phyloP scores from a whole-genome alignment of 2,329 filamentous ascomycete genomes.

The Ceratocystis ficicola region DNA sequence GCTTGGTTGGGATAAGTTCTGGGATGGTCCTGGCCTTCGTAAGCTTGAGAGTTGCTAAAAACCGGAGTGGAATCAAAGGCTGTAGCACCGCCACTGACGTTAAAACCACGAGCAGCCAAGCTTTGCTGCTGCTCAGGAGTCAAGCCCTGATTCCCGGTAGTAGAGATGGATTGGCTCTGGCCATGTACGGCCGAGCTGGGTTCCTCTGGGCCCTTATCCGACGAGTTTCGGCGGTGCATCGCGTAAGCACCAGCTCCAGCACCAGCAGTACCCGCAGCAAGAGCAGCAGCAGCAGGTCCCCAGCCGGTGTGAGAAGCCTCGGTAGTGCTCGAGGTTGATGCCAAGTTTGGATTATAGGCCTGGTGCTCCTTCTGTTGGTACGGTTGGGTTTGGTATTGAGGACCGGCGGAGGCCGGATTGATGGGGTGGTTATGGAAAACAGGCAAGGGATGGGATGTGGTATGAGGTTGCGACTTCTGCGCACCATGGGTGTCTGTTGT shows the following conservation, averaged over 20 bases:
- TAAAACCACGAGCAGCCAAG: constrained; percentile 11
- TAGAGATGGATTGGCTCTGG: constrained; percentile 6
- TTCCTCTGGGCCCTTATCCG: not conserved
- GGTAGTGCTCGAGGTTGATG: not conserved
- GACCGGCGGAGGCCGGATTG: not conserved
- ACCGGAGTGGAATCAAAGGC: not conserved
- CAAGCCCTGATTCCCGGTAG: not conserved
- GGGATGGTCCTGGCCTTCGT: constrained; percentile 1
- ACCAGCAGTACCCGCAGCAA: not conserved
- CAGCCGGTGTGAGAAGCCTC: not conserved
- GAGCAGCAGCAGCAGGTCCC: not conserved
- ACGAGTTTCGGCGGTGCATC: not conserved
- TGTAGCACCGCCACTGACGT: not conserved
- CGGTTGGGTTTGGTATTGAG: constrained; percentile 10
- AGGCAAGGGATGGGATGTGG: not conserved
- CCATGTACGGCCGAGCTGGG: not conserved
- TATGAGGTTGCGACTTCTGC: constrained; percentile 9
- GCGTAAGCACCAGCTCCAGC: constrained; percentile 14
- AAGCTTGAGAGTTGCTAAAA: not conserved
- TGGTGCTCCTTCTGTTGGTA: not conserved
- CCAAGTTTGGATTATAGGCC: constrained; percentile 8
- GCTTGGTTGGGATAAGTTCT: not conserved
- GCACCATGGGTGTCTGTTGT: not conserved
- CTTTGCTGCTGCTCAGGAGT: constrained; percentile 8
- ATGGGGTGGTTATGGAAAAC: constrained; percentile 8